phyloP scores from a whole-genome alignment of 345 rosid species.

The Mangifera indica region DNA sequence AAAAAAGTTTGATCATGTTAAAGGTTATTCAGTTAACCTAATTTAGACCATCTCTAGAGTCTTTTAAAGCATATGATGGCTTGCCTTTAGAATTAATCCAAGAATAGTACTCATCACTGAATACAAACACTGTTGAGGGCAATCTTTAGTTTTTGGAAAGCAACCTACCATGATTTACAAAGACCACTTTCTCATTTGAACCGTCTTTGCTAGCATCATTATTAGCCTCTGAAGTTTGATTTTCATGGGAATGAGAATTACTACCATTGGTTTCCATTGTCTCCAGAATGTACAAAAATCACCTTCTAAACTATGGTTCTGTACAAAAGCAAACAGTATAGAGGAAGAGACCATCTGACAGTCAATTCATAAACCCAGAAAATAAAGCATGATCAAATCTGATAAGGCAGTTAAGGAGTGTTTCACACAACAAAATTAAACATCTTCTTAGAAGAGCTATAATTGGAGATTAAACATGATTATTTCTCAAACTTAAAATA shows the following conservation, averaged over 20 bases:
- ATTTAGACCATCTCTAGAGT: not conserved
- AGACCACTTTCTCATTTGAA: conserved; percentile 23
- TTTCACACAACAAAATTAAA: not conserved
- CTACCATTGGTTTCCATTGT: conserved; percentile 28
- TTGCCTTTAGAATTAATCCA: not conserved
- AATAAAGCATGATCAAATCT: not conserved
- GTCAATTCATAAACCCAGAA: not conserved
- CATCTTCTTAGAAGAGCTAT: not conserved
- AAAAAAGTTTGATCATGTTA: not conserved
- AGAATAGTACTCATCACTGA: not conserved
- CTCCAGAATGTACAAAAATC: conserved; percentile 18
- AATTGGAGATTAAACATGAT: not conserved
- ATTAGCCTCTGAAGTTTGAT: conserved; percentile 10
- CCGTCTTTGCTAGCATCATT: conserved; percentile 16
- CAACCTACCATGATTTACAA: conserved; percentile 30
- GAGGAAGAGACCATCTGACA: not conserved
- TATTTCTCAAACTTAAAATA: not conserved
- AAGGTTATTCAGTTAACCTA: not conserved
- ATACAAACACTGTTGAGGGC: not conserved
- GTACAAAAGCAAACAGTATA: conserved; percentile 1
- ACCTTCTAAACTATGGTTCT: conserved; percentile 18
- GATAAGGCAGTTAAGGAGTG: conserved; percentile 2
- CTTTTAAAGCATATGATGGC: not conserved
- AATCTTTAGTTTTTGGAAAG: conserved; percentile 2
- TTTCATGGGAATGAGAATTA: conserved; percentile 21